Evolutionary conservation across 768 basidiomycete species (phyloP).

Genomic region (Mycena olivaceomarginata): DNA sequence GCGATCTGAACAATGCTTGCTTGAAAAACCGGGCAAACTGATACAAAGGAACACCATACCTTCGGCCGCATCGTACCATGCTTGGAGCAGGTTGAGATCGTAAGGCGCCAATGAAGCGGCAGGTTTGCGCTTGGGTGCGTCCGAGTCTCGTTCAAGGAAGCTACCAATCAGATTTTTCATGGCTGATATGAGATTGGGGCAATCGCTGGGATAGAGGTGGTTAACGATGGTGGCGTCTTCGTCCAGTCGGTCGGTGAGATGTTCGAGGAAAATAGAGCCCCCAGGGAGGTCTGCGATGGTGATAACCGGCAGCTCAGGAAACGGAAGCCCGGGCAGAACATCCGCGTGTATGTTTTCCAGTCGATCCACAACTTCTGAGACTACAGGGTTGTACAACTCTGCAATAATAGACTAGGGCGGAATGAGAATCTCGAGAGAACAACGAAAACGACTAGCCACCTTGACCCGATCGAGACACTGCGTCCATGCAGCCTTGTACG

Average conservation of each 20-base stretch:
- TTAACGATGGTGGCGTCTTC: constrained; percentile 50
- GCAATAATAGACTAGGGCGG: constrained; percentile 64
- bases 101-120: constrained; percentile 73
- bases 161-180: constrained; percentile 76
- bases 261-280: constrained; percentile 67
- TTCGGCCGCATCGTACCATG: constrained; percentile 72
- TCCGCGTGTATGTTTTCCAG: constrained; percentile 67
- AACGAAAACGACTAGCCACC: constrained; percentile 56
- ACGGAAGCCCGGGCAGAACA: constrained; percentile 73
- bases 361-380: constrained; percentile 63
- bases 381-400: constrained; percentile 69
- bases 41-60: constrained; percentile 4
- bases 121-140: constrained; percentile 64
- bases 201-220: constrained; percentile 78
- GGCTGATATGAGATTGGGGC: constrained; percentile 67
- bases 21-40: neutral
- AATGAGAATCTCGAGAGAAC: constrained; percentile 6
- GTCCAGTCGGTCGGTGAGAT: constrained; percentile 57
- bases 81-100: constrained; percentile 76
- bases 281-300: constrained; percentile 69
- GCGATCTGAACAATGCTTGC: neutral
- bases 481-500: constrained; percentile 75
- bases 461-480: constrained; percentile 75
- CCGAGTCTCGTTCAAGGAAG: constrained; percentile 67
- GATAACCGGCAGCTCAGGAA: constrained; percentile 76